These are phyloP conservation scores for Lobosporangium transversale DNA, from an alignment of 192 early-diverging fungal species.

Conservation along the genomic window DNA sequence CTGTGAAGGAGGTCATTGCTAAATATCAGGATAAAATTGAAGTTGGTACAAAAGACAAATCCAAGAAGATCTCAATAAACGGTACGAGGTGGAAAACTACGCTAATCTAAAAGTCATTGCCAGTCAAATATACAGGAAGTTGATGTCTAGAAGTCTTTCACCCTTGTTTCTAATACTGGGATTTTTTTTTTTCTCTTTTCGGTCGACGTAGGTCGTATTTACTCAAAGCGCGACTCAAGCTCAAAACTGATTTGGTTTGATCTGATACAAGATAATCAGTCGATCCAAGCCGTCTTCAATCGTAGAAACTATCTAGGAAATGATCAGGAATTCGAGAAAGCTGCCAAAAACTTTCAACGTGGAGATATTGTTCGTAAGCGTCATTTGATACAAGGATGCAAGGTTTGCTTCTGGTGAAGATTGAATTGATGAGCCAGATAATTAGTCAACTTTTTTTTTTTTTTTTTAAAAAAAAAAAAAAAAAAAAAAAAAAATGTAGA, in stretches of 20 bases:
- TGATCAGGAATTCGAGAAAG: constrained; percentile 52
- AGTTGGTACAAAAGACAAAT: constrained; percentile 23
- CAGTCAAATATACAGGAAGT: no score
- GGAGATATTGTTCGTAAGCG: constrained; percentile 73
- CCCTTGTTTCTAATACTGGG: no score
- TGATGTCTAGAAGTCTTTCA: no score
- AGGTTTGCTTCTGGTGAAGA: neutral
- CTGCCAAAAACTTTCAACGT: constrained; percentile 58
- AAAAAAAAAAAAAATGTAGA: no score
- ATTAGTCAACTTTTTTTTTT: neutral
- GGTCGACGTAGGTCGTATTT: constrained; percentile 77
- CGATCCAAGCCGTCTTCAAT: constrained; percentile 75
- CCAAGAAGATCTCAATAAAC: constrained; percentile 23
- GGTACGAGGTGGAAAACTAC: constrained; percentile 16
- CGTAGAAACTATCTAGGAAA: constrained; percentile 52
- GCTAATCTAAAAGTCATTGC: no score
- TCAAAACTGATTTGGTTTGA: constrained; percentile 80
- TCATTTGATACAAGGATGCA: neutral
- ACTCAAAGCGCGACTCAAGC: constrained; percentile 74
- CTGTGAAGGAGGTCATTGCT: constrained; percentile 20
- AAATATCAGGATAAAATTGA: constrained; percentile 20
- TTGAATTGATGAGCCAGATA: neutral
- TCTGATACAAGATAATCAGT: constrained; percentile 65
- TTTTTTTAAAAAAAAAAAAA: neutral
- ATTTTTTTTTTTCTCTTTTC: no score